Percentiles rank a stretch among this genome's conserved stretches.
These are phyloP conservation scores for Artemisia argyi DNA, from an alignment of 129 eudicot genomes.

Conservation along the genomic window DNA sequence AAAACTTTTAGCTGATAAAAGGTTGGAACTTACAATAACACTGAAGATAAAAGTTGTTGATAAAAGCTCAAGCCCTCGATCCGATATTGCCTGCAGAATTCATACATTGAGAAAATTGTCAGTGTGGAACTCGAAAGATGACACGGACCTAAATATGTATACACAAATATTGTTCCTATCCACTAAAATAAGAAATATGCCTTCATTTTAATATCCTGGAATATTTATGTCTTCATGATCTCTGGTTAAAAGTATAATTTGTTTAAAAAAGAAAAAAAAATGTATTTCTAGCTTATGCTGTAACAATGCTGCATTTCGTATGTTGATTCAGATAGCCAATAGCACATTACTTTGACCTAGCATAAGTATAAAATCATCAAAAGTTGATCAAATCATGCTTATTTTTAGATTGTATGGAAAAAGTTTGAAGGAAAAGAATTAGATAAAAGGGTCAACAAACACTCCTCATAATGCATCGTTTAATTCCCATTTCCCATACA, in stretches of 20 bases:
- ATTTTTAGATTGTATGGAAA: neutral
- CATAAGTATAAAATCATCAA: no score
- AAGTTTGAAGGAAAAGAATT: neutral
- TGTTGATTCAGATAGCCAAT: no score
- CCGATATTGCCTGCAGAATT: conserved; percentile 84
- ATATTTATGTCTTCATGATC: no score
- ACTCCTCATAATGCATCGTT: neutral
- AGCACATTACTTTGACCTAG: no score
- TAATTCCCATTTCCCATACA: neutral
- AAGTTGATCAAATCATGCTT: neutral
- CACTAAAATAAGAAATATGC: neutral
- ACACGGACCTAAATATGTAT: neutral
- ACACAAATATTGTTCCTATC: neutral
- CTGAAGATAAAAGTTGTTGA: conserved; percentile 80
- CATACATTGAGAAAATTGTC: neutral
- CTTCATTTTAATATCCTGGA: neutral
- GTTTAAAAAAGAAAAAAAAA: no score
- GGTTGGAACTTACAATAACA: conserved; percentile 58
- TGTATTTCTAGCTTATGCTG: no score
- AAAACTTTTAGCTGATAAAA: neutral
- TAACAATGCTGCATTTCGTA: no score
- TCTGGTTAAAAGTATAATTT: no score
- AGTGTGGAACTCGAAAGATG: conserved; percentile 10
- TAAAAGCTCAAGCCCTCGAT: conserved; percentile 89
- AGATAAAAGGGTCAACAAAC: neutral